Conservation (phyloP, 148 eudicot genomes). For the Chenopodium quinoa region DNA sequence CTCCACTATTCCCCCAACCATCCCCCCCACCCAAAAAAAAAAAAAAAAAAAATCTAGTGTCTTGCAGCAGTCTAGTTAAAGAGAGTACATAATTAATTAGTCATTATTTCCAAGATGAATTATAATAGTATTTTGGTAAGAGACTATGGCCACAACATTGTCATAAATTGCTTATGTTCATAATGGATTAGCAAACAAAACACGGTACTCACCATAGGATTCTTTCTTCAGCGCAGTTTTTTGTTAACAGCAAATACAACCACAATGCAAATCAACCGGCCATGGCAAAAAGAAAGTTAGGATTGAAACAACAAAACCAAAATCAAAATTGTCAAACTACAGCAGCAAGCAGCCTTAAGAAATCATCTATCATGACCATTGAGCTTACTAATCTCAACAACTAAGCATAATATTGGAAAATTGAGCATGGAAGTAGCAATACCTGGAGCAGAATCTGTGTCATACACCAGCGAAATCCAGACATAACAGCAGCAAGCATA, state of each 20-base stretch:
- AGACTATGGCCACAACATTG: not conserved
- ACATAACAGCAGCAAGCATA: conserved; percentile 99
- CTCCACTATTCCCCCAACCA: no score
- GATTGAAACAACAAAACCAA: conserved; percentile 2
- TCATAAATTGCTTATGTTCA: not conserved
- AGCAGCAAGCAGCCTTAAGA: no score
- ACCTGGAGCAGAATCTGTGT: conserved; percentile 99
- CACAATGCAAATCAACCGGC: conserved; percentile 19
- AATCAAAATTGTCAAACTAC: not conserved
- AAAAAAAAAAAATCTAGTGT: no score
- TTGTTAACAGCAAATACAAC: conserved; percentile 27
- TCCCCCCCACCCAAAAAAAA: no score
- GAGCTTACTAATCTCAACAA: no score
- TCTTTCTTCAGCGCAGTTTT: conserved; percentile 61
- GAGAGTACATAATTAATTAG: not conserved
- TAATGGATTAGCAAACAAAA: conserved; percentile 9
- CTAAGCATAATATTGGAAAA: not conserved
- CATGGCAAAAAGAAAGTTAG: conserved; percentile 15
- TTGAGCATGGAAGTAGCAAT: conserved; percentile 17
- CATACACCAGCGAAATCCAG: conserved; percentile 99
- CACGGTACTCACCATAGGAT: conserved; percentile 67
- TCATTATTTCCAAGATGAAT: not conserved
- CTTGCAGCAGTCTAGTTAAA: not conserved
- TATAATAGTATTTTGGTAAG: not conserved
- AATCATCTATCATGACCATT: no score